Conservation (phyloP, 192 early-diverging fungal genomes). For the Tieghemiomyces parasiticus region DNA sequence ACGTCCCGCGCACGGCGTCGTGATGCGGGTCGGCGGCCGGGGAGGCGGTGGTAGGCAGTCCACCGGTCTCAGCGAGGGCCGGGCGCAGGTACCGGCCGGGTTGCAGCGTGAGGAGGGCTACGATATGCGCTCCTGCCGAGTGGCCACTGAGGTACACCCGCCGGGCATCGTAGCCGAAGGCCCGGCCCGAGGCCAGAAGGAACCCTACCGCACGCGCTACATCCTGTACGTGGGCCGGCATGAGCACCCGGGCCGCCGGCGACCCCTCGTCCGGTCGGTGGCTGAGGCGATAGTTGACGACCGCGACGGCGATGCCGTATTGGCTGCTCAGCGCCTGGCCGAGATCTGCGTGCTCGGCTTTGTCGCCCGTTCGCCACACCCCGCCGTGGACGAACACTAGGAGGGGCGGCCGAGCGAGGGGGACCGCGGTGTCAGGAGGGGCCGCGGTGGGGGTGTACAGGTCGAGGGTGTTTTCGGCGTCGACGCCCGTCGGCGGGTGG, state of each 20-base stretch:
- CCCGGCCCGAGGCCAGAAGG: constrained; percentile 14
- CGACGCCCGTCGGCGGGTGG: constrained; percentile 1
- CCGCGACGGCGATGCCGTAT: constrained; percentile 38
- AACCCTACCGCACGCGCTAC: constrained; percentile 35
- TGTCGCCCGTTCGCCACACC: constrained; percentile 72
- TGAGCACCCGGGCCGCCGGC: constrained; percentile 19
- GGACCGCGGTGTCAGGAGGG: background rate
- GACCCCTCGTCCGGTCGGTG: background rate
- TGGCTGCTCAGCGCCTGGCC: constrained; percentile 30
- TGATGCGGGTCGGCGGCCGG: constrained; percentile 10
- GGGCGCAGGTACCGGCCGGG: constrained; percentile 18
- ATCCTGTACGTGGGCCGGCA: constrained; percentile 62
- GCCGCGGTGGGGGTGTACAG: constrained; percentile 36
- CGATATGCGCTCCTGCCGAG: constrained; percentile 64
- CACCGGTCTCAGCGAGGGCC: background rate
- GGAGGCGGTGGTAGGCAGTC: background rate
- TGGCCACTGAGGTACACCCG: constrained; percentile 51
- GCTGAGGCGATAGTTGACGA: constrained; percentile 60
- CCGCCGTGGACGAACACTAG: constrained; percentile 73
- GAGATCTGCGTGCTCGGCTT: constrained; percentile 34
- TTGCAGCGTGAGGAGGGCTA: constrained; percentile 40
- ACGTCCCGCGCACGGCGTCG: constrained; percentile 32
- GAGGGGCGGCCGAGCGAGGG: constrained; percentile 34
- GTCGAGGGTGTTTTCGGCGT: constrained; percentile 36
- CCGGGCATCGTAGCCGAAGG: constrained; percentile 17